These are phyloP conservation scores for Tothia fuscella DNA, from an alignment of 2,329 filamentous ascomycete species.

Conservation along the genomic window DNA sequence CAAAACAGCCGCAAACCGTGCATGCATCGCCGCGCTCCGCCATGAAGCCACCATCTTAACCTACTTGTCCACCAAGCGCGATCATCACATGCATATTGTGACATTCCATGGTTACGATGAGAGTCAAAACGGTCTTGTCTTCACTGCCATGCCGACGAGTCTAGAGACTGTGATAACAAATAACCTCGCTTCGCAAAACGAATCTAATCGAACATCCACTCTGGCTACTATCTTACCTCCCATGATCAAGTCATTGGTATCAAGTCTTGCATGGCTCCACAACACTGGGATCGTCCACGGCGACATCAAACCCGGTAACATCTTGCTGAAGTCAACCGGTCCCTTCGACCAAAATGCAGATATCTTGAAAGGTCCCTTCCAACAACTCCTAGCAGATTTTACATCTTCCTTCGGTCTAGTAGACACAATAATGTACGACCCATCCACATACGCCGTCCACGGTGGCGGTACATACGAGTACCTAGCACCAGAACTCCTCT, in stretches of 20 bases:
- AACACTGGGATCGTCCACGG: slow-evolving; percentile 28
- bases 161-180: slow-evolving; percentile 22
- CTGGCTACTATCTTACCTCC: slow-evolving; percentile 27
- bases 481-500: slow-evolving; percentile 27
- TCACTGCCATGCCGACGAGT: slow-evolving; percentile 22
- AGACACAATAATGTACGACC: slow-evolving; percentile 11
- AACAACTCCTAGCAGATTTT: slow-evolving; percentile 32
- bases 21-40: not conserved
- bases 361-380: slow-evolving; percentile 9
- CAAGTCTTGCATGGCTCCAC: slow-evolving; percentile 32
- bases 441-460: slow-evolving; percentile 17
- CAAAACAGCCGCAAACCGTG: slow-evolving; percentile 1
- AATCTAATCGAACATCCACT: slow-evolving; percentile 20
- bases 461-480: slow-evolving; percentile 37
- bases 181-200: slow-evolving; percentile 19
- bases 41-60: slow-evolving; percentile 5
- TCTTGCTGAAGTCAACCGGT: slow-evolving; percentile 23
- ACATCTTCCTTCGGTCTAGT: slow-evolving; percentile 24
- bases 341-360: slow-evolving; percentile 7
- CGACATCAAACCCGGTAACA: slow-evolving; percentile 37
- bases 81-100: not conserved
- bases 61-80: not conserved
- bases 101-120: slow-evolving; percentile 8
- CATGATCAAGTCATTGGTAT: slow-evolving; percentile 28
- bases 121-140: slow-evolving; percentile 20